Evolutionary conservation across 192 early-diverging fungal species (phyloP), one percentile per base, ranked within the genome.

Genomic region (Mortierella hygrophila): DNA sequence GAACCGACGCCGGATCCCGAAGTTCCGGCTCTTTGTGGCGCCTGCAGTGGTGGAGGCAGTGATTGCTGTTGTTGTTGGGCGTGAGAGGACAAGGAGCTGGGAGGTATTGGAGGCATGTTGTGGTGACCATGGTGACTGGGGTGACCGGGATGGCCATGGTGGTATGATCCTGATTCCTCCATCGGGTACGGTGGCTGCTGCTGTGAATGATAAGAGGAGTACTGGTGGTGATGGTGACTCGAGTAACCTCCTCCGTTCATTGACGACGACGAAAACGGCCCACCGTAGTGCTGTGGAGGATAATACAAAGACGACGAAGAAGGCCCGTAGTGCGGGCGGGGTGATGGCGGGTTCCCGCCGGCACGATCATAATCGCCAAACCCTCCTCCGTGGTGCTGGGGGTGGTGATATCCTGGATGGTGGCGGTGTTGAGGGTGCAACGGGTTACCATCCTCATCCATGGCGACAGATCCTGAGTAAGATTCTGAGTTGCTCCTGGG

Each of bases 361-460:
- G 11, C n/a, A 46, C 55, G 29, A 20, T 41, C 35, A 41, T 70
- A 70, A 1, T 70, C 69, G 20, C 1, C 40, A 41, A n/a, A 42
- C 6, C 32, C 68, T 40, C 68, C 65, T 29, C 65, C 29, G 18
- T 69, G 35, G 18, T 70, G 69, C 35, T 21, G 69, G 35, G 46
- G 18, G 11, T 52, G 32, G 29, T 32, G 49, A 23, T 73, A 49
- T 5, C 42, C 72, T 7, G n/a, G 7, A 40, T 46, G 71, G 21
- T 52, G 69, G 35, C n/a, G 49, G 18, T 41, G 74, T 20, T 75
- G 74, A 16, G 32, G 74, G 21, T 60, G 46, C 18, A 20, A 6
- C 26, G 75, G 26, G 41, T 72, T 13, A 5, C 75, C 52, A 41
- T 82, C 81, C 68, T 74, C 81, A 23, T 82, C 76, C 60, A 54